phyloP scores from a whole-genome alignment of 2,329 filamentous ascomycete genomes.

The Zarea fungicola region DNA sequence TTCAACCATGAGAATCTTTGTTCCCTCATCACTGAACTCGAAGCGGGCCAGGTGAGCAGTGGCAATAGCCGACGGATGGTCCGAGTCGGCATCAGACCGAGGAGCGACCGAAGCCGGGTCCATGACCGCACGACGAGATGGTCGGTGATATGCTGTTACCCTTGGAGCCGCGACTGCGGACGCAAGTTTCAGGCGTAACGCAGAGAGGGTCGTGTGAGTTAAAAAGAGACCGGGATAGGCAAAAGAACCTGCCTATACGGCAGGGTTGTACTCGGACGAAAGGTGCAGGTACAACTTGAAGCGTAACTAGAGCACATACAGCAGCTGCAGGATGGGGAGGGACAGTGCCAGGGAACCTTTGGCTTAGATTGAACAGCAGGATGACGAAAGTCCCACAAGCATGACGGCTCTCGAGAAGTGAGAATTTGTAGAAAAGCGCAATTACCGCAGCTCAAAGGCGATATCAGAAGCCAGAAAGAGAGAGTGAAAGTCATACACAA shows the following conservation, averaged over 20 bases:
- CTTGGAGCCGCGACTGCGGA: constrained; percentile 3
- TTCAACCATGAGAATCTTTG: constrained; percentile 90
- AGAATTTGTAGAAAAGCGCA: neutral
- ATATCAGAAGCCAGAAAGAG: neutral
- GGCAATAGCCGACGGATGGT: constrained; percentile 13
- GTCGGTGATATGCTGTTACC: constrained; percentile 5
- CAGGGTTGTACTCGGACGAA: constrained; percentile 4
- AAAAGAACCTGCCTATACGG: neutral
- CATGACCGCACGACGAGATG: constrained; percentile 19
- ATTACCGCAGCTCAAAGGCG: neutral
- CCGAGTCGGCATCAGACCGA: constrained; percentile 22
- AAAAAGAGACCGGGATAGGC: neutral
- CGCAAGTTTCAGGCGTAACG: neutral
- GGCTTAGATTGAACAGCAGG: constrained; percentile 2
- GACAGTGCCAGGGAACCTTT: constrained; percentile 1
- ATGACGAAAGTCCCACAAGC: constrained; percentile 2
- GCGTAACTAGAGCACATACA: neutral
- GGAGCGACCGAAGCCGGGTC: constrained; percentile 28
- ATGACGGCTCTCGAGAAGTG: constrained; percentile 3
- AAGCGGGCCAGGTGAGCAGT: constrained; percentile 59
- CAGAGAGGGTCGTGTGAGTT: too few relatives aligned
- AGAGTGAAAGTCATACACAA: too few relatives aligned
- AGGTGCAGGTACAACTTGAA: neutral
- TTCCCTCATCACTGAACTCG: constrained; percentile 82
- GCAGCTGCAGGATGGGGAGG: neutral